Conservation (phyloP, 225 moss, liverwort and hornwort genomes). For the Takakia lepidozioides region DNA sequence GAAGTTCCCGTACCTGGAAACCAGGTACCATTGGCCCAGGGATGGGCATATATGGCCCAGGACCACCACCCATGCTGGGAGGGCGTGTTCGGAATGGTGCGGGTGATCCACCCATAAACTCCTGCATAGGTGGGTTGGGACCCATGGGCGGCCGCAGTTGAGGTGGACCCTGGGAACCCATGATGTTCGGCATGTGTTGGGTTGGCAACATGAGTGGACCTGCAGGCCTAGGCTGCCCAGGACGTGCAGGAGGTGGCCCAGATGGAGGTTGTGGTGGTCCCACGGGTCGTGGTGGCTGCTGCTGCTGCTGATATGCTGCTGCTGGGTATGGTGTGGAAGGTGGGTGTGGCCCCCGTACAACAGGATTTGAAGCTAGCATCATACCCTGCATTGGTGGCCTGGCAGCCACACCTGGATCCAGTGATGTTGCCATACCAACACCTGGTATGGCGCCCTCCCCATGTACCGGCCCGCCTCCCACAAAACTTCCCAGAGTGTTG, state of each 20-base stretch:
- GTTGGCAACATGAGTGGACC: conserved; percentile 52
- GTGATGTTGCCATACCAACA: conserved; percentile 82
- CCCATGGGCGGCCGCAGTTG: conserved; percentile 55
- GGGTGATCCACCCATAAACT: conserved; percentile 43
- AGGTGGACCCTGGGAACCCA: conserved; percentile 49
- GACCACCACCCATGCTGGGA: conserved; percentile 29
- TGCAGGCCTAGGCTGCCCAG: conserved; percentile 44
- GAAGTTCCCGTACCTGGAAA: conserved; percentile 29
- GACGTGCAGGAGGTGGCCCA: conserved; percentile 53
- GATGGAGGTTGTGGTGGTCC: conserved; percentile 34
- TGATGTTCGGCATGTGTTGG: conserved; percentile 39
- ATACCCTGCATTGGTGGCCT: conserved; percentile 29
- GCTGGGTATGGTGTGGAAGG: conserved; percentile 63
- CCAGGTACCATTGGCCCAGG: conserved; percentile 51
- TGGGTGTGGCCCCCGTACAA: conserved; percentile 50
- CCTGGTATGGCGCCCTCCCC: conserved; percentile 94
- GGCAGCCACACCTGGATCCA: conserved; percentile 50
- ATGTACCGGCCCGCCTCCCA: conserved; percentile 51
- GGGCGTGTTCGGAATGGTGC: conserved; percentile 35
- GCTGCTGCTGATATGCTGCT: conserved; percentile 26
- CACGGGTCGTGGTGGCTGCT: conserved; percentile 24
- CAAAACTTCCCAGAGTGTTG: conserved; percentile 55
- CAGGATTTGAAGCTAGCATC: conserved; percentile 23
- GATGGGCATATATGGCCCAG: conserved; percentile 48
- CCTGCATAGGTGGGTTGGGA: conserved; percentile 49